These are phyloP conservation scores for Pseudevernia furfuracea DNA, from an alignment of 495 filamentous ascomycete species.

Conservation along the genomic window DNA sequence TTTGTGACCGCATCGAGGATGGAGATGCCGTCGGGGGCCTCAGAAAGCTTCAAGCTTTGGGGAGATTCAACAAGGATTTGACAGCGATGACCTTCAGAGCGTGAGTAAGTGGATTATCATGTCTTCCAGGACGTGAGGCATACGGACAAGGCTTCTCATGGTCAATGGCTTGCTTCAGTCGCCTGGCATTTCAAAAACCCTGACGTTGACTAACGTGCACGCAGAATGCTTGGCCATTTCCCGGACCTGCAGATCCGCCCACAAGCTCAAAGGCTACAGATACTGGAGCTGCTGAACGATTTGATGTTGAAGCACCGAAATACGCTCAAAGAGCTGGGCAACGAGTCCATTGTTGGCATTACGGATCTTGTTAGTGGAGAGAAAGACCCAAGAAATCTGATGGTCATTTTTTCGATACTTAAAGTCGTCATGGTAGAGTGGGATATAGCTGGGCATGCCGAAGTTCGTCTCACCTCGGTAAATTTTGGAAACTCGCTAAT, in stretches of 20 bases:
- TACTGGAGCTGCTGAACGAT: conserved; percentile 56
- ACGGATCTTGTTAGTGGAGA: conserved; percentile 65
- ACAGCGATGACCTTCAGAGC: conserved; percentile 42
- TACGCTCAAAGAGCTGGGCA: conserved; percentile 49
- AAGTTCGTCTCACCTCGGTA: conserved; percentile 37
- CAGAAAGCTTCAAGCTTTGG: conserved; percentile 40
- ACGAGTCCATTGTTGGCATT: conserved; percentile 54
- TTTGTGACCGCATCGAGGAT: conserved; percentile 57
- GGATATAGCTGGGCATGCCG: conserved; percentile 54
- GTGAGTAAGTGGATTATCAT: conserved; percentile 35
- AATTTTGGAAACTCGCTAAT: conserved; percentile 27
- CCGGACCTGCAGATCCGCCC: conserved; percentile 56
- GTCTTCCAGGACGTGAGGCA: not conserved
- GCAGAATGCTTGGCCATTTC: conserved; percentile 44
- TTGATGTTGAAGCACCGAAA: conserved; percentile 58
- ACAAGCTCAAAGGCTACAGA: conserved; percentile 53
- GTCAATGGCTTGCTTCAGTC: not conserved
- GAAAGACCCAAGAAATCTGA: conserved; percentile 70
- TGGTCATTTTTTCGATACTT: conserved; percentile 68
- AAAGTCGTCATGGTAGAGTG: conserved; percentile 69
- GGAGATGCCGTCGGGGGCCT: conserved; percentile 46
- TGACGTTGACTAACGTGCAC: not conserved
- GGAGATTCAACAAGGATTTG: conserved; percentile 44
- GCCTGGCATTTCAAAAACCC: not conserved
- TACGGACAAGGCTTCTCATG: not conserved